Percentiles rank a stretch among this genome's conserved stretches.
Evolutionary conservation across 2,329 filamentous ascomycete species (phyloP).

Genomic region (Scedosporium dehoogii): DNA sequence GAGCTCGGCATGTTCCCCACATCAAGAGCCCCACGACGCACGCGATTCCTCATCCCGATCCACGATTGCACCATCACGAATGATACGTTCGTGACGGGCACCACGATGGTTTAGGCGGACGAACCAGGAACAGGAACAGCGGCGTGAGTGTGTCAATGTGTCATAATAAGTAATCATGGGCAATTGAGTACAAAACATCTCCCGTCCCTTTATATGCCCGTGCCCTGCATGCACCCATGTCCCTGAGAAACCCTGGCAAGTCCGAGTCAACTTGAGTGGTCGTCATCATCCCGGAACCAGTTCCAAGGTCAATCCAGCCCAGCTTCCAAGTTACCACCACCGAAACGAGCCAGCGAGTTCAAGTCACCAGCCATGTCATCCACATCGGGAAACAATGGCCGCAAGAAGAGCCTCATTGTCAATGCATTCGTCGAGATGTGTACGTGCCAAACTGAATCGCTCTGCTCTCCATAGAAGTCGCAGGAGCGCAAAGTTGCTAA

Average conservation of each 20-base stretch:
- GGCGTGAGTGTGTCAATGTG: not conserved
- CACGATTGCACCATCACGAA: not conserved
- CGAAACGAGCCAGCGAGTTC: no score
- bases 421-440: constrained; percentile 33
- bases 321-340: constrained; percentile 2
- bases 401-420: constrained; percentile 29
- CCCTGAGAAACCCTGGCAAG: no score
- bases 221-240: no score
- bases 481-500: not conserved
- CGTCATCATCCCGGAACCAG: not conserved
- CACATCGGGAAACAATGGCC: not conserved
- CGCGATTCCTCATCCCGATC: not conserved
- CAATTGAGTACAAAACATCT: no score
- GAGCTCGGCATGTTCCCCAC: not conserved
- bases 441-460: not conserved
- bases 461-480: not conserved
- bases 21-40: no score
- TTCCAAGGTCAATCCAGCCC: constrained; percentile 7
- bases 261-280: not conserved
- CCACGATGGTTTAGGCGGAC: not conserved
- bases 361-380: not conserved
- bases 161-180: not conserved
- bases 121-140: not conserved
- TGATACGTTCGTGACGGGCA: not conserved
- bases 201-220: no score